These are phyloP conservation scores for Luffa aegyptiaca DNA, from an alignment of 306 rosid genomes.

Conservation along the genomic window DNA sequence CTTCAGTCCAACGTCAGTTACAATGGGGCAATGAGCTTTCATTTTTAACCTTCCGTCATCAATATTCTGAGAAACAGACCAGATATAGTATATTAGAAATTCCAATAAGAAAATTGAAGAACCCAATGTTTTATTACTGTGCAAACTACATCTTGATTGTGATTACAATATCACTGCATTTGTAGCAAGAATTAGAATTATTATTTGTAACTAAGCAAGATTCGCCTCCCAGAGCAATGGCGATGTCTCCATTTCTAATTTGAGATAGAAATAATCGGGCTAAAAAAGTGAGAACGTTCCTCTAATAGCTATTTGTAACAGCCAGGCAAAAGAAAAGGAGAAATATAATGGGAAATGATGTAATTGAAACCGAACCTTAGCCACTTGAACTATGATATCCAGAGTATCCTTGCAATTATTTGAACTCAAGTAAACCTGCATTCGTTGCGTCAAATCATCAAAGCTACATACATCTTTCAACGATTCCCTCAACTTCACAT, in stretches of 20 bases:
- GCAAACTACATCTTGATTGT: background rate
- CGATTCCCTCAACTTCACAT: slow-evolving; percentile 34
- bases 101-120: background rate
- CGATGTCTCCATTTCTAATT: background rate
- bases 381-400: slow-evolving; percentile 48
- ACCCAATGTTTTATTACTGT: background rate
- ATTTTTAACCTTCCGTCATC: slow-evolving; percentile 79
- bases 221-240: background rate
- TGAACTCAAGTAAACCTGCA: slow-evolving; percentile 53
- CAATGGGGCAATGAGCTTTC: slow-evolving; percentile 84
- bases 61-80: slow-evolving; percentile 40
- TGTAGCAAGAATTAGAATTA: background rate
- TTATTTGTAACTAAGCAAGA: background rate
- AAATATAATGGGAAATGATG: background rate
- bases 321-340: background rate
- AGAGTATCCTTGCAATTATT: slow-evolving; percentile 51
- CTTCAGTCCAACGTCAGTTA: slow-evolving; percentile 72
- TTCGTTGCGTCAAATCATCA: slow-evolving; percentile 69
- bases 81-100: background rate
- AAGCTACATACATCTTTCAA: slow-evolving; percentile 72
- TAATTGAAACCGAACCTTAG: slow-evolving; percentile 47
- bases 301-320: background rate
- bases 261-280: background rate
- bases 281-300: background rate
- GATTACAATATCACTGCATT: background rate